These are phyloP conservation scores for Rhododendron williamsianum DNA, from an alignment of 148 eudicot species.

Conservation along the genomic window DNA sequence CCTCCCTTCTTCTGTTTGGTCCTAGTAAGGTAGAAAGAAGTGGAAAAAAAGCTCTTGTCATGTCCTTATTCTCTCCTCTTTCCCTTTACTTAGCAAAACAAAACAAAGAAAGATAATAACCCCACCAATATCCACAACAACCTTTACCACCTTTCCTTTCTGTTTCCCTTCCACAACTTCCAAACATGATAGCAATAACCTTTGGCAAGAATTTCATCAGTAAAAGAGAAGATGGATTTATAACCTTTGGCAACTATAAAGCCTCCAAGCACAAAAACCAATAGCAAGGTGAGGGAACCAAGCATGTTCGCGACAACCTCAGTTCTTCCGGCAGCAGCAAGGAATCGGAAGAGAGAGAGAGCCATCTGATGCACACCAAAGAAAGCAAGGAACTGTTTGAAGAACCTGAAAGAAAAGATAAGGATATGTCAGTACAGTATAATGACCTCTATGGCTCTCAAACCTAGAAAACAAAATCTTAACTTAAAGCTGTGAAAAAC, in stretches of 20 bases:
- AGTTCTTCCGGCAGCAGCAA: slow-evolving; percentile 5
- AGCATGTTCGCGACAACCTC: slow-evolving; percentile 7
- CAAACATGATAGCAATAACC: not conserved
- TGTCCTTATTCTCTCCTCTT: not conserved
- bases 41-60: not conserved
- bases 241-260: slow-evolving; percentile 23
- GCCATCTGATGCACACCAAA: slow-evolving; percentile 9
- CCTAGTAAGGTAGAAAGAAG: not conserved
- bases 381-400: slow-evolving; percentile 10
- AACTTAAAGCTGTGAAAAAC: not conserved
- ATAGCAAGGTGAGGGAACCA: slow-evolving; percentile 9
- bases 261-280: slow-evolving; percentile 14
- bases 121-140: not conserved
- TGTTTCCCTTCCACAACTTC: not conserved
- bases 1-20: not conserved
- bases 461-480: not conserved
- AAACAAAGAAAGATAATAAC: not conserved
- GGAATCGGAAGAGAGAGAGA: slow-evolving; percentile 8
- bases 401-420: not conserved
- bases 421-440: not conserved
- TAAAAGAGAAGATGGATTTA: not conserved
- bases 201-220: too few species aligned
- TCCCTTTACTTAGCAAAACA: not conserved
- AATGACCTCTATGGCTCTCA: not conserved
- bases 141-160: not conserved